phyloP scores from a whole-genome alignment of 1,284 basidiomycete species.

The Trichosporon coremiiforme region DNA sequence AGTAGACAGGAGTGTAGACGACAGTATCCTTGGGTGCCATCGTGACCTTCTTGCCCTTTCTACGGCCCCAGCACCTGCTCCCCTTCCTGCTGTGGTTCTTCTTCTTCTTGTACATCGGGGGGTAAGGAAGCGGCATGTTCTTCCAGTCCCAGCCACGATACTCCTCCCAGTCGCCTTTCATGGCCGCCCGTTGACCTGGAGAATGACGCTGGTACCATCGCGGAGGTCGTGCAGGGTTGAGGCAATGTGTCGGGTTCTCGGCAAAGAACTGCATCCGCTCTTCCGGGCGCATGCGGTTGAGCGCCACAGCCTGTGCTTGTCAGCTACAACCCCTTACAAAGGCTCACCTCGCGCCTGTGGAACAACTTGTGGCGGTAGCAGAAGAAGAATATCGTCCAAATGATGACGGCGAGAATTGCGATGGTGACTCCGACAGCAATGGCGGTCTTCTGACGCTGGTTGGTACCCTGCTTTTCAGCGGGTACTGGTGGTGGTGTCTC shows the following conservation, averaged over 20 bases:
- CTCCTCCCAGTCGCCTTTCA: constrained; percentile 15
- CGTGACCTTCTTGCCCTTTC: background rate
- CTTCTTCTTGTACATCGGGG: constrained; percentile 3
- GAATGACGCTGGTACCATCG: constrained; percentile 12
- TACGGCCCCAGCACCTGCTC: background rate
- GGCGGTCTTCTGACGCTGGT: constrained; percentile 35
- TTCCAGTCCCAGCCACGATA: constrained; percentile 18
- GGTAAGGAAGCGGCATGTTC: constrained; percentile 14
- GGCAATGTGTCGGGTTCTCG: constrained; percentile 45
- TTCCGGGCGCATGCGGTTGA: constrained; percentile 42
- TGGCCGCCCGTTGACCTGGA: background rate
- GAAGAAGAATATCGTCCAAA: constrained; percentile 30
- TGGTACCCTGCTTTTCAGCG: constrained; percentile 31
- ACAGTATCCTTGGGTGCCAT: background rate
- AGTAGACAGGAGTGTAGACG: constrained; percentile 13
- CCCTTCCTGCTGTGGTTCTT: background rate
- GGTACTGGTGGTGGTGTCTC: constrained; percentile 39
- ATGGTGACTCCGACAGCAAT: constrained; percentile 43
- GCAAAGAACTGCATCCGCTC: constrained; percentile 46
- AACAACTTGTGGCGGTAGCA: constrained; percentile 14
- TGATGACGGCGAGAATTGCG: constrained; percentile 38
- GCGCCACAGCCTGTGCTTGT: constrained; percentile 39
- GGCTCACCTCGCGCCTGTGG: background rate
- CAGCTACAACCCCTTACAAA: background rate
- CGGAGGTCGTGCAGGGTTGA: constrained; percentile 35